phyloP scores from a whole-genome alignment of 768 basidiomycete genomes.

The button mushroom (Agaricus bisporus) region DNA sequence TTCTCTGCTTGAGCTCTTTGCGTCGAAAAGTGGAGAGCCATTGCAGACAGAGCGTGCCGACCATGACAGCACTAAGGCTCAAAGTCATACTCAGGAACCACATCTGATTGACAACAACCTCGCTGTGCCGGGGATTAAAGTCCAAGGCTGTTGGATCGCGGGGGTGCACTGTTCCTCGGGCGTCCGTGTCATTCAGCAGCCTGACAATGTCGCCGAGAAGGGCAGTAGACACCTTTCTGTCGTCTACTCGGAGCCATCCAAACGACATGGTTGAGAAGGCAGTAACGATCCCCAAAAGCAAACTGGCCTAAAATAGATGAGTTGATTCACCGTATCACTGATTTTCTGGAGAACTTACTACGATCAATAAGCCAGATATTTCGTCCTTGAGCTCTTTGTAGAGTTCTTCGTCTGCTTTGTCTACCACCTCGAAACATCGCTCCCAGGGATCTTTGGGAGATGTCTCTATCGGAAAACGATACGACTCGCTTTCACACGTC shows the following conservation, averaged over 20 bases:
- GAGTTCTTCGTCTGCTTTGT: neutral
- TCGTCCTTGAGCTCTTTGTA: conserved; percentile 8
- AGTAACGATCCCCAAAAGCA: conserved; percentile 6
- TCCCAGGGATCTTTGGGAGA: conserved; percentile 7
- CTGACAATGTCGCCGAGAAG: neutral
- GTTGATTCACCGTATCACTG: neutral
- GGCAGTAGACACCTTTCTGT: neutral
- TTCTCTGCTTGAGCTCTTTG: neutral
- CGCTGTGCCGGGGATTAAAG: neutral
- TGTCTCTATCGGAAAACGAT: conserved; percentile 1
- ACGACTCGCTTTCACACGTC: conserved; percentile 1
- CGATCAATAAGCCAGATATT: conserved; percentile 1
- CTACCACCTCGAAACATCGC: neutral
- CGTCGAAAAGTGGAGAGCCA: conserved; percentile 5
- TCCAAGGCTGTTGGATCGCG: neutral
- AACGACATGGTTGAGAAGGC: conserved; percentile 2
- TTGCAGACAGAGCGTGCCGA: conserved; percentile 7
- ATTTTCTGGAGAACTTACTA: neutral
- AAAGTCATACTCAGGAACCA: conserved; percentile 10
- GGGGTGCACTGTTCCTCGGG: neutral
- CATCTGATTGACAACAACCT: conserved; percentile 5
- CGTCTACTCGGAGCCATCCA: neutral
- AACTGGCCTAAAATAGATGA: neutral
- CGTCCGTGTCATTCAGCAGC: neutral
- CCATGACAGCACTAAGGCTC: conserved; percentile 4